Conservation (phyloP, 257 asterid species). For the Solanum chaucha region DNA sequence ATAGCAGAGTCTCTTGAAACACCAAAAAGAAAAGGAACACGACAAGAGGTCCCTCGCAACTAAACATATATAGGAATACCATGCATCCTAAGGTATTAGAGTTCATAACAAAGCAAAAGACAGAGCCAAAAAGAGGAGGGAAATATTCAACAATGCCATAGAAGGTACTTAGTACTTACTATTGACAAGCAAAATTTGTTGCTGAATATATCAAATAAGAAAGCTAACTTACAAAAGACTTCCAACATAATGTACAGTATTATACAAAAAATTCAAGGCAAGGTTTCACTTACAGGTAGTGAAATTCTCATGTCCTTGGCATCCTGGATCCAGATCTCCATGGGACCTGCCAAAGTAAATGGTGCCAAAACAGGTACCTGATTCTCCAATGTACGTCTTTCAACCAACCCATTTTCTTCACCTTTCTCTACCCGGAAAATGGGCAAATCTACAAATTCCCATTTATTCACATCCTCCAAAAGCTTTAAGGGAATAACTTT, state of each 20-base stretch:
- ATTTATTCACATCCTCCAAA: slow-evolving; percentile 81
- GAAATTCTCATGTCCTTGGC: slow-evolving; percentile 90
- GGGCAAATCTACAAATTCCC: slow-evolving; percentile 92
- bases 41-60: neutral
- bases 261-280: neutral
- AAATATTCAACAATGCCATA: neutral
- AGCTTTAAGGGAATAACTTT: slow-evolving; percentile 78
- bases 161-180: neutral
- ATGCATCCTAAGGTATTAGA: neutral
- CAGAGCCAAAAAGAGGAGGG: neutral
- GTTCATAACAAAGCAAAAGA: neutral
- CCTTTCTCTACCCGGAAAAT: slow-evolving; percentile 51
- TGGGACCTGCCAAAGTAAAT: slow-evolving; percentile 91
- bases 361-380: slow-evolving; percentile 78
- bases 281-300: slow-evolving; percentile 61
- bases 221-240: neutral
- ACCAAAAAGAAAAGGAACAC: neutral
- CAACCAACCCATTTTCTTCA: slow-evolving; percentile 49
- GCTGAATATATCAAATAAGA: neutral
- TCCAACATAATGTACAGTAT: neutral
- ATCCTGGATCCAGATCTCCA: slow-evolving; percentile 98
- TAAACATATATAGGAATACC: neutral
- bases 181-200: neutral
- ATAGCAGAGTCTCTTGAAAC: neutral
- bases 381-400: slow-evolving; percentile 30